phyloP scores from a whole-genome alignment of 352 stramenopile species.

The Globisporangium radiosum region DNA sequence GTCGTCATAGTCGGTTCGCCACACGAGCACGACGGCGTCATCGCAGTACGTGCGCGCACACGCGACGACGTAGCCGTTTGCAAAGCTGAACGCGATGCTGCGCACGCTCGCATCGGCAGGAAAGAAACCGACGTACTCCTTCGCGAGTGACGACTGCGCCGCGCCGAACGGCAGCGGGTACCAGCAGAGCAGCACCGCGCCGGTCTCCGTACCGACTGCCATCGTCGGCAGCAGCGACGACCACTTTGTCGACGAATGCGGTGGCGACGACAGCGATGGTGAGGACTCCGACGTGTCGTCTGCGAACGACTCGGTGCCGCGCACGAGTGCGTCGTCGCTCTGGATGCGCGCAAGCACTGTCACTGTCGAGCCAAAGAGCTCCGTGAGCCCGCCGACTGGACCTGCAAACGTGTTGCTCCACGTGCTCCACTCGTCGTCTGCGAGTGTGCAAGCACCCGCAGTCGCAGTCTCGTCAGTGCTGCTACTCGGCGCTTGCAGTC shows the following conservation, averaged over 20 bases:
- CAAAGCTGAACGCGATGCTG: conserved; percentile 38
- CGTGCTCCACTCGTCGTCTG: conserved; percentile 39
- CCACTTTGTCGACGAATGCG: conserved; percentile 17
- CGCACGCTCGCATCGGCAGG: conserved; percentile 32
- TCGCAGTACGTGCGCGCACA: conserved; percentile 26
- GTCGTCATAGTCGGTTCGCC: conserved; percentile 71
- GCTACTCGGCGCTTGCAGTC: conserved; percentile 5
- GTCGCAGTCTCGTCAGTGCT: not conserved
- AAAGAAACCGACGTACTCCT: conserved; percentile 51
- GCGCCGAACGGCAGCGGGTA: conserved; percentile 52
- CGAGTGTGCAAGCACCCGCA: conserved; percentile 15
- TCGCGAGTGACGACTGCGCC: conserved; percentile 28
- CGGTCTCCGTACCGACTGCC: conserved; percentile 36
- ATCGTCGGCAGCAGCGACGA: conserved; percentile 44
- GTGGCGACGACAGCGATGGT: not conserved
- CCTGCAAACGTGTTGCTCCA: conserved; percentile 52
- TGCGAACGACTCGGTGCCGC: not conserved
- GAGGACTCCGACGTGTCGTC: not conserved
- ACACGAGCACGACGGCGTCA: conserved; percentile 45
- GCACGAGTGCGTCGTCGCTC: conserved; percentile 11
- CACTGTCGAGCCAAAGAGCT: conserved; percentile 24
- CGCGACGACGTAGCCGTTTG: conserved; percentile 54
- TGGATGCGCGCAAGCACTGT: conserved; percentile 37
- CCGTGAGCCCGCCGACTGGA: conserved; percentile 36
- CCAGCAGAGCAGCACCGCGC: conserved; percentile 54